Conservation (phyloP, 2,329 filamentous ascomycete genomes). For the Ophiostoma sp. region DNA sequence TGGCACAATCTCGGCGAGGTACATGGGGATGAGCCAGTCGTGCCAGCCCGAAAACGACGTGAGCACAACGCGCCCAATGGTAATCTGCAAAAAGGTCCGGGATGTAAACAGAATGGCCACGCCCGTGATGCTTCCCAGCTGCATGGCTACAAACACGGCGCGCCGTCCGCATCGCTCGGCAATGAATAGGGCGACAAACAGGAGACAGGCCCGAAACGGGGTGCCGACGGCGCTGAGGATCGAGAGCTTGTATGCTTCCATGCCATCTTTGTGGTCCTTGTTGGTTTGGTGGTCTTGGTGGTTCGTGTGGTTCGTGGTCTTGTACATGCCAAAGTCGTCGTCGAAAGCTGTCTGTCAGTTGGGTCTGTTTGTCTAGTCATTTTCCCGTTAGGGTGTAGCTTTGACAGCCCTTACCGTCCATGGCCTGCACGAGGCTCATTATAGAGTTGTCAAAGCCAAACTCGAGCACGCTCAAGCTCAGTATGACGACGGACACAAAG, state of each 20-base stretch:
- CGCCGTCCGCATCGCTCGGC: neutral
- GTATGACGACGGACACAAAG: neutral
- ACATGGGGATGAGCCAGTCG: constrained; percentile 28
- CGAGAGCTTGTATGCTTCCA: neutral
- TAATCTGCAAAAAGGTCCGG: neutral
- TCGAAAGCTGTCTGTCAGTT: neutral
- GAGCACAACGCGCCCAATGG: constrained; percentile 23
- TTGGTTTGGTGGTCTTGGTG: too few species aligned
- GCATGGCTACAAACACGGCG: neutral
- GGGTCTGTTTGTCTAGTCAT: too few species aligned
- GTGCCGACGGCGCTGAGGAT: neutral
- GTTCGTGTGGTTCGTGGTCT: neutral
- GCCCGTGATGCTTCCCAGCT: neutral
- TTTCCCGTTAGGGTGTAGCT: too few species aligned
- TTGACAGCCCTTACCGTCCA: constrained; percentile 23
- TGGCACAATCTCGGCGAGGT: constrained; percentile 27
- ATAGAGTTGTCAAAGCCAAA: constrained; percentile 26
- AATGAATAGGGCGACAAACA: neutral
- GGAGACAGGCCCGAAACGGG: neutral
- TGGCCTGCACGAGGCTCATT: constrained; percentile 23
- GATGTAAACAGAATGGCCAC: neutral
- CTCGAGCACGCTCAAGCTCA: constrained; percentile 24
- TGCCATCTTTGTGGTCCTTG: neutral
- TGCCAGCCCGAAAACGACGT: constrained; percentile 26
- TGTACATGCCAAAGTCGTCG: constrained; percentile 1